Evolutionary conservation across 257 asterid genomes (phyloP), one percentile per base, ranked within the genome.

Genomic region (Misopates orontium): DNA sequence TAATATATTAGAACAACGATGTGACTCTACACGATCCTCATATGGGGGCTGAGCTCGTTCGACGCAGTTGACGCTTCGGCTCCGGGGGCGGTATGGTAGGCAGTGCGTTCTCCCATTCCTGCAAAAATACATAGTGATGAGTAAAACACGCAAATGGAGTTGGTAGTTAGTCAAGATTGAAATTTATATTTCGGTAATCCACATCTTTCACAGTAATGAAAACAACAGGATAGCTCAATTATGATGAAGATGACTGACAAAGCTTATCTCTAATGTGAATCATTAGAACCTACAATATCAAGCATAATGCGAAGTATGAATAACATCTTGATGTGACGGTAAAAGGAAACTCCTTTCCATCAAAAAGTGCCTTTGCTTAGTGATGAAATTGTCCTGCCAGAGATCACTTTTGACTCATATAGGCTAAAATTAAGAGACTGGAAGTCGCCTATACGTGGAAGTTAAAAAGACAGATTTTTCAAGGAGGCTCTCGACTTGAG

Each of bases 31-130:
- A 63, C 22, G 48, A 50, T 60, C 61, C 65, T 82, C 78, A 83
- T 1, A 72, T 15, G 17, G 83, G 88, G 40, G 83, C 80, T 49
- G 88, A 83, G 78, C 82, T 83, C 12, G 85, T 80, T 61, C 85
- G 66, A 9, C 88, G 81, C 48, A 83, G 82, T 59, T 75, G 81
- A 45, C 68, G 73, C 70, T 77, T 83, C 23, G 85, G 83, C 73
- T 73, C 80, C 0, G 85, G 82, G 11, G 49, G 80, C 14, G 85
- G 85, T 53, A 73, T 12, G 52, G 32, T 52, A 11, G 81, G 82
- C 72, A 77, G 22, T 50, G 51, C 68, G 71, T 64, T 75, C 77
- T 83, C 88, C 80, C 70, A 49, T 67, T 83, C 85, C 88, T 83
- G 82, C 49, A 68, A 72, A 23, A 22, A 12, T 14, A 49, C 17